Base-by-base conservation (phyloP, 805 yeast species). In the Isabelozyma heimii region DNA sequence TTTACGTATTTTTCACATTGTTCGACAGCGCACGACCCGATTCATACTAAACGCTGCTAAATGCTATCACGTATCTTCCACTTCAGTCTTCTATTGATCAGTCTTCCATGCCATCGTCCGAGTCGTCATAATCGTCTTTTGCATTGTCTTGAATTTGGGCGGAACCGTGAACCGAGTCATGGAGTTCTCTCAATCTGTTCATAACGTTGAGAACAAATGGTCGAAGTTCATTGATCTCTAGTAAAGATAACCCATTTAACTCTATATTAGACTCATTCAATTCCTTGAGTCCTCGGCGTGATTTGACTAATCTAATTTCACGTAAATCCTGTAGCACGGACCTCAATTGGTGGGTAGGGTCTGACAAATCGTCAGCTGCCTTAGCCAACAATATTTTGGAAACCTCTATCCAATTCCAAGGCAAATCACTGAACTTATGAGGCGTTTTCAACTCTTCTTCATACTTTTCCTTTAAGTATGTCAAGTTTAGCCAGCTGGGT, bases 321-420 rank as follows among this genome's bases (percentile, higher is more conserved):
- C 94, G 75, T 46, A 94, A 71, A 58, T 92, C 97, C 58, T 91
- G 96, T 3, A 92, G 70, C 13, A 83, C 64, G 2, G 88, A 79
- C 44, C 94, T 71, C 24, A 92, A 66, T 49, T 79, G 84, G 58
- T 87, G 88, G 0, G 87, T 77, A 0, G 90, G 85, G 52, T 87
- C 92, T 12, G 74, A 70, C 47, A 91, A 71, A 64, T 94, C 98
- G 56, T 91, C 96, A 0, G 85, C 57, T 1, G 97, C 96, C 40
- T 74, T 75, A 3, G 79, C 74, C 5, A 92, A 73, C 43, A 92
- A 69, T 10, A 86, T 75, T 55, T 86, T 88, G 4, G 92, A 80
- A 1, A 87, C 61, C 45, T 92, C 96, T 17, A 91, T 72, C 99
- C 99, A 94, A 62, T 85, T 82, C 83, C 86, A 85, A 0, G 98